Base-by-base conservation (phyloP, 2,329 filamentous ascomycete genomes). In the Juglanconis sp. region DNA sequence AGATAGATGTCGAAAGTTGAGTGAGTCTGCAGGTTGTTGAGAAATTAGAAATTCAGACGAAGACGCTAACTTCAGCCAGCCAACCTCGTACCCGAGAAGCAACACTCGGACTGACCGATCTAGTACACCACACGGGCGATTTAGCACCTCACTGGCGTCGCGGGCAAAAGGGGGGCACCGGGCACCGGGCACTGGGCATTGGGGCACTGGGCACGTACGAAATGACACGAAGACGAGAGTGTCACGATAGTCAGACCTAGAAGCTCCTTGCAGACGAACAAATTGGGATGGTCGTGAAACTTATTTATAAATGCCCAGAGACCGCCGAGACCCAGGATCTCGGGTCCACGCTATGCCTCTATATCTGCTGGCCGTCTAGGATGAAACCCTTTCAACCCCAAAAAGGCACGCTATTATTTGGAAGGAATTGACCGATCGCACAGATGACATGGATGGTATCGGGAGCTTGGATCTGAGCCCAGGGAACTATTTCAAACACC, bases 401-500 rank as follows among this genome's bases (percentile, higher is more conserved):
- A 44, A 11, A 50, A 51, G 30, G 31, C 32, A 53, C n/a, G 40
- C 32, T 54, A 36, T 52, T 46, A 62, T 50, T 24, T 17, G 48
- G 58, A 32, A 53, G 42, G 15, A 57, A 24, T 17, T 9, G 52
- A 36, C 50, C 55, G 55, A 47, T 50, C 17, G 60, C 53, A 53
- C 38, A 46, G 17, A 56, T 56, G 35, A 8, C 50, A 31, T 53
- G 56, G 32, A n/a, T 48, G n/a, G 50, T 48, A 40, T 46, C 31
- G 17, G 51, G 32, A 56, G 53, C 57, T 53, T 49, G 48, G 30
- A 17, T 30, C 47, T 24, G 44, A 36, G 47, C 49, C 49, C 48
- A 24, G 60, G 51, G 35, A 51, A 63, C n/a, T 31, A 24, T 59
- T 40, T 51, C 51, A 59, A 56, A 59, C 59, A 52, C 52, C 11